These are phyloP conservation scores for Penicillium hesseltinei DNA, from an alignment of 2,329 filamentous ascomycete genomes.

Conservation along the genomic window DNA sequence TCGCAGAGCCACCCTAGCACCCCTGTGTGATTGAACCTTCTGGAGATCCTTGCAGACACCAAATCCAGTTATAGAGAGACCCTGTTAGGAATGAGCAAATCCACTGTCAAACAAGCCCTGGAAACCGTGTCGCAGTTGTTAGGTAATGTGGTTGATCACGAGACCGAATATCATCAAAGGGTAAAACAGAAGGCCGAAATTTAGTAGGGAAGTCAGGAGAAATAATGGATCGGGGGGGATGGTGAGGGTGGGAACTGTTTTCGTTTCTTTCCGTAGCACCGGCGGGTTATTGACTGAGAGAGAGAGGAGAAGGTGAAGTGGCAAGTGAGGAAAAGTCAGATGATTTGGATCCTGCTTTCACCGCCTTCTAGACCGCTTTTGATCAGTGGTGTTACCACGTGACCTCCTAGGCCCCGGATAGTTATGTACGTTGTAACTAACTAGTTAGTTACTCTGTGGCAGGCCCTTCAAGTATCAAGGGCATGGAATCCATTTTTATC, in stretches of 20 bases:
- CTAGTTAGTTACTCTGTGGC: not conserved
- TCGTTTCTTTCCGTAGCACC: not conserved
- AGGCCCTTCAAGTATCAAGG: not conserved
- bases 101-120: not conserved
- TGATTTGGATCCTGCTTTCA: not conserved
- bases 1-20: conserved; percentile 17
- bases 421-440: too few relatives aligned
- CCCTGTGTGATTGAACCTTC: conserved; percentile 8
- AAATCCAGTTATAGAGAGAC: not conserved
- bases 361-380: conserved; percentile 19
- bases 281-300: not conserved
- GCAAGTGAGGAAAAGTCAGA: conserved; percentile 21
- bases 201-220: not conserved
- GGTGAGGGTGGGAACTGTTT: not conserved
- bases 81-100: conserved; percentile 2
- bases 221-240: not conserved
- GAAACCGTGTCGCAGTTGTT: not conserved
- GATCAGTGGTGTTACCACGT: not conserved
- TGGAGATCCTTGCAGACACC: not conserved
- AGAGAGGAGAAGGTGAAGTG: conserved; percentile 11
- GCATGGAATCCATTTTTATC: not conserved
- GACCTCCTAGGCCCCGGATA: not conserved
- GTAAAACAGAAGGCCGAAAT: too few relatives aligned
- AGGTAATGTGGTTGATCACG: not conserved
- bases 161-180: not conserved